Evolutionary conservation across 2,329 filamentous ascomycete genomes (phyloP).

Genomic region (Fusarium xyrophilum): DNA sequence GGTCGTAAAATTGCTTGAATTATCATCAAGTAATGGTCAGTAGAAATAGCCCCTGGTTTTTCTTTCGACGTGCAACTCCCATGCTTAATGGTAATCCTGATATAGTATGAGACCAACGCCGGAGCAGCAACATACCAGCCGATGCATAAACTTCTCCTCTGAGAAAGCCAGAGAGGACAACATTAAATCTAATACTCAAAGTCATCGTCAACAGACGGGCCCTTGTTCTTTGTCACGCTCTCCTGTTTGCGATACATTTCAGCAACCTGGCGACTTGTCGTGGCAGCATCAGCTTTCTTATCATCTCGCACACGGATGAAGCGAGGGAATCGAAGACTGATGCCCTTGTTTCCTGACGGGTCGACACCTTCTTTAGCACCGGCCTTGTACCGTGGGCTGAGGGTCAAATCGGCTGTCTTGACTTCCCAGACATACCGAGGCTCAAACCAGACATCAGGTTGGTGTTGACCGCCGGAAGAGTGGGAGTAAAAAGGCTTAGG

Average conservation of each 20-base stretch:
- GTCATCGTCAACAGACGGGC: slow-evolving; percentile 89
- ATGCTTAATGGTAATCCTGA: not conserved
- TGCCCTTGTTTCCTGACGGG: slow-evolving; percentile 73
- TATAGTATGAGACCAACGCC: slow-evolving; percentile 15
- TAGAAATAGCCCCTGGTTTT: not conserved
- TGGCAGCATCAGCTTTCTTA: slow-evolving; percentile 94
- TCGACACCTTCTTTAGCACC: slow-evolving; percentile 82
- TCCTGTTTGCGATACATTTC: slow-evolving; percentile 99
- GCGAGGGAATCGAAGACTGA: slow-evolving; percentile 87
- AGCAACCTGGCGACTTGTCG: slow-evolving; percentile 81
- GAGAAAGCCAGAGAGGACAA: not conserved
- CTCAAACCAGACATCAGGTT: slow-evolving; percentile 99
- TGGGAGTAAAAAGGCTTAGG: slow-evolving; percentile 96
- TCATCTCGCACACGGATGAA: slow-evolving; percentile 94
- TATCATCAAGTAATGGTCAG: not conserved
- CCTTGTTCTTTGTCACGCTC: slow-evolving; percentile 84
- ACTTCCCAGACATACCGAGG: slow-evolving; percentile 96
- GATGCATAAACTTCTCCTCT: slow-evolving; percentile 1
- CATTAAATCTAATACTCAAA: slow-evolving; percentile 81
- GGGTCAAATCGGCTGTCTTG: slow-evolving; percentile 91
- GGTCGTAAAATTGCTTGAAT: not conserved
- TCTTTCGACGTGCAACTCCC: not conserved
- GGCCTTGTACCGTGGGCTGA: slow-evolving; percentile 93
- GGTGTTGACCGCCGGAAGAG: slow-evolving; percentile 82
- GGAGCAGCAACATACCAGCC: slow-evolving; percentile 4